phyloP scores from a whole-genome alignment of 2,329 filamentous ascomycete species.

The Fusarium buharicum region DNA sequence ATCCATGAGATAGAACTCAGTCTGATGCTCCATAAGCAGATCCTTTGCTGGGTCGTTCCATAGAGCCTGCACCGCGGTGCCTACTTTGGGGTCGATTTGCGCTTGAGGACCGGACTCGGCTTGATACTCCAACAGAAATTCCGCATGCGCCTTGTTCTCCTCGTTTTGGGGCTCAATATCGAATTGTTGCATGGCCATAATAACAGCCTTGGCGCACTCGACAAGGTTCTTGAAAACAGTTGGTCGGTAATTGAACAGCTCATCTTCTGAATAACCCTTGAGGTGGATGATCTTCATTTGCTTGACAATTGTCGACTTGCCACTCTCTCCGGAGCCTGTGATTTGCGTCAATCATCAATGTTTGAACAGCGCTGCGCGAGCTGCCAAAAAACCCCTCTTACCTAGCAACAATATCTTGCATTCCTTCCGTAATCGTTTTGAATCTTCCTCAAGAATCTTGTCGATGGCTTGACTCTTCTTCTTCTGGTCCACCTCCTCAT shows the following conservation, averaged over 20 bases:
- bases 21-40: slow-evolving; percentile 89
- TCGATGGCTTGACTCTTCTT: slow-evolving; percentile 98
- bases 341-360: slow-evolving; percentile 31
- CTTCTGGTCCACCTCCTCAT: slow-evolving; percentile 90
- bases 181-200: slow-evolving; percentile 92
- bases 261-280: slow-evolving; percentile 95
- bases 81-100: slow-evolving; percentile 82
- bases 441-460: slow-evolving; percentile 92
- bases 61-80: slow-evolving; percentile 82
- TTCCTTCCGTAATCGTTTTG: slow-evolving; percentile 90
- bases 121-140: slow-evolving; percentile 86
- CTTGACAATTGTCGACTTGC: slow-evolving; percentile 99
- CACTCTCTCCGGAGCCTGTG: slow-evolving; percentile 94
- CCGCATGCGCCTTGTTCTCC: slow-evolving; percentile 77
- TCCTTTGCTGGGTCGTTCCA: slow-evolving; percentile 91
- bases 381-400: slow-evolving; percentile 57
- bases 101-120: slow-evolving; percentile 91
- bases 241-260: slow-evolving; percentile 91
- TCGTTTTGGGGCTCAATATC: slow-evolving; percentile 80
- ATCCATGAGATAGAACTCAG: slow-evolving; percentile 99
- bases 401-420: slow-evolving; percentile 98
- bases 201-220: slow-evolving; percentile 94
- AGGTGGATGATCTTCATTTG: slow-evolving; percentile 99
- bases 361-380: slow-evolving; percentile 4
- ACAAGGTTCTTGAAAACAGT: slow-evolving; percentile 99